These are phyloP conservation scores for Fusarium sacchari DNA, from an alignment of 2,329 filamentous ascomycete species.

Conservation along the genomic window DNA sequence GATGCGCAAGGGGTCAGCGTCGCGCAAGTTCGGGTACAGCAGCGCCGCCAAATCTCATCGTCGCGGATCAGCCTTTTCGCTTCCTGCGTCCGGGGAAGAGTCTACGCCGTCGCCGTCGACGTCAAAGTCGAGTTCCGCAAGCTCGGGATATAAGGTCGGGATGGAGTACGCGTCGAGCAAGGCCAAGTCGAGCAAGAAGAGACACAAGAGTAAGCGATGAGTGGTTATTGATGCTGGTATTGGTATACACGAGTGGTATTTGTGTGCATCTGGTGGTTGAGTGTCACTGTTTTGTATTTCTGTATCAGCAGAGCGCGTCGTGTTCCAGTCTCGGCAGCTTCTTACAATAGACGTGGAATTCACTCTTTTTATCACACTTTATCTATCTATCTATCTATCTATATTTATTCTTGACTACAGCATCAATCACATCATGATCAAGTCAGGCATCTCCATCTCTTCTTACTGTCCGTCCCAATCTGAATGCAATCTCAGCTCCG, in stretches of 20 bases:
- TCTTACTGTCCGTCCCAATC: background rate
- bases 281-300: background rate
- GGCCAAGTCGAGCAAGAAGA: slow-evolving; percentile 43
- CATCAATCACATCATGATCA: background rate
- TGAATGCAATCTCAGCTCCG: background rate
- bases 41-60: slow-evolving; percentile 45
- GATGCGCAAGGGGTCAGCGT: slow-evolving; percentile 50
- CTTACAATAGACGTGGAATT: background rate
- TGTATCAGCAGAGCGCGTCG: background rate
- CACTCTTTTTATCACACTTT: background rate
- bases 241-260: background rate
- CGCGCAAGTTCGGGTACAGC: slow-evolving; percentile 51
- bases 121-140: slow-evolving; percentile 35
- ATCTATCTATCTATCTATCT: background rate
- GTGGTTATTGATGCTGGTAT: background rate
- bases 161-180: slow-evolving; percentile 46
- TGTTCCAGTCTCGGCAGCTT: background rate
- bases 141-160: slow-evolving; percentile 43
- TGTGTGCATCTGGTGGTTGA: background rate
- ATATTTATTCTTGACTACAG: background rate
- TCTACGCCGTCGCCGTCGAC: slow-evolving; percentile 35
- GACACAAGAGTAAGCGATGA: slow-evolving; percentile 40
- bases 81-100: slow-evolving; percentile 22
- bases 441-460: background rate
- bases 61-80: slow-evolving; percentile 45